Evolutionary conservation across 208 protist species (phyloP).

Genomic region (Perkinsela sp.): DNA sequence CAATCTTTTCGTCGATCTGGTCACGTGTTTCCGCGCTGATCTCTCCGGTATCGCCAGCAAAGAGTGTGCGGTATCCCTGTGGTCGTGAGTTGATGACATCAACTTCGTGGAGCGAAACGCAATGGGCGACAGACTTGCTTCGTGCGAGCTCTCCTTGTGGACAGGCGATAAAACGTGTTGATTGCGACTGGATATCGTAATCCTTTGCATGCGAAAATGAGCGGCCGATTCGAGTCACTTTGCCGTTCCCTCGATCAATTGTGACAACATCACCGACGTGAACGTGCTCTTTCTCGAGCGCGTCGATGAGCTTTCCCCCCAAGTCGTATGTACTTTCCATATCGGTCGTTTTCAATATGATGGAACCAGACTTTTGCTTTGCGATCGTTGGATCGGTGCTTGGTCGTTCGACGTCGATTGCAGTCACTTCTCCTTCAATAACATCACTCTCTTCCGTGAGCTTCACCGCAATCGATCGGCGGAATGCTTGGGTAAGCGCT

Average conservation of each 20-base stretch:
- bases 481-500: conserved; percentile 95
- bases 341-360: conserved; percentile 99
- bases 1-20: conserved; percentile 95
- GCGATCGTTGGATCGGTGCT: conserved; percentile 60
- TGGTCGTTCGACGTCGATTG: conserved; percentile 88
- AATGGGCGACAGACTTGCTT: conserved; percentile 96
- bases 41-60: conserved; percentile 97
- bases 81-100: conserved; percentile 98
- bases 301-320: conserved; percentile 99
- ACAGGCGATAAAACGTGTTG: conserved; percentile 81
- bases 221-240: conserved; percentile 87
- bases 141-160: conserved; percentile 97
- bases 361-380: conserved; percentile 76
- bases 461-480: conserved; percentile 88
- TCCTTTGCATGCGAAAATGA: conserved; percentile 87
- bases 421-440: conserved; percentile 98
- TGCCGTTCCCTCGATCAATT: conserved; percentile 96
- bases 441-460: conserved; percentile 99
- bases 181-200: conserved; percentile 71
- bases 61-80: conserved; percentile 97
- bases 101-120: conserved; percentile 97
- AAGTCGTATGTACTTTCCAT: conserved; percentile 99
- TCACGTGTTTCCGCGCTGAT: conserved; percentile 98
- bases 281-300: conserved; percentile 93
- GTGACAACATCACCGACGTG: conserved; percentile 93